Evolutionary conservation across 495 filamentous ascomycete species (phyloP), one percentile per base, ranked within the genome.

Genomic region (Lasiosphaeria hispida): DNA sequence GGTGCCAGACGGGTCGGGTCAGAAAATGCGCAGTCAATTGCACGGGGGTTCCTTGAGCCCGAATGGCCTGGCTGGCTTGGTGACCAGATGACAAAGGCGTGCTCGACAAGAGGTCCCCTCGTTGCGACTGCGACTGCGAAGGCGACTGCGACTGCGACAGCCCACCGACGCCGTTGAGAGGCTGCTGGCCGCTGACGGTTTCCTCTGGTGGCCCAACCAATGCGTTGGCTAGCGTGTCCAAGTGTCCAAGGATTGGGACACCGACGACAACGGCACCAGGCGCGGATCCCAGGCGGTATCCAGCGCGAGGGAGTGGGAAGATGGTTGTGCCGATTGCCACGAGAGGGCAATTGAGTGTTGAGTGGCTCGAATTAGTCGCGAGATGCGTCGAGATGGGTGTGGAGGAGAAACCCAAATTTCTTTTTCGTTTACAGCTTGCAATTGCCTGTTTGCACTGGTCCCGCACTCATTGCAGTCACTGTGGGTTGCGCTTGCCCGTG

Each of bases 141-240:
- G 18, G 23, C 45, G 11, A 39, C 7, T 36, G 13, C 13, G 15
- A 36, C 7, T 36, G 49, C 49, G 53, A 41, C 44, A 15, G 34
- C 14, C 42, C 35, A 37, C 45, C 42, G 35, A 55, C 36, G 14
- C 15, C 48, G 30, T 14, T 10, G 48, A 47, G 43, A 14, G 43
- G 53, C 23, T 37, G 52, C 52, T 45, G 52, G 18, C 42, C 39
- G 39, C 39, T 34, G 47, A 10, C 14, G 34, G 36, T 50, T 48
- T 50, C 7, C 35, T 9, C 4, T 40, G 23, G 47, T 44, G 14
- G 30, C 56, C 48, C 48, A 56, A 57, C 30, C 53, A 53, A 58
- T 64, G 62, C 53, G 62, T 44, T 64, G 62, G 62, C 62, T 64
- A 64, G 62, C 62, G 58, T 49, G 23, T 53, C 38, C 43, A 44